Percentiles rank a stretch among this genome's conserved stretches.
These are phyloP conservation scores for Haplographium delicatum DNA, from an alignment of 495 filamentous ascomycete species.

Conservation along the genomic window DNA sequence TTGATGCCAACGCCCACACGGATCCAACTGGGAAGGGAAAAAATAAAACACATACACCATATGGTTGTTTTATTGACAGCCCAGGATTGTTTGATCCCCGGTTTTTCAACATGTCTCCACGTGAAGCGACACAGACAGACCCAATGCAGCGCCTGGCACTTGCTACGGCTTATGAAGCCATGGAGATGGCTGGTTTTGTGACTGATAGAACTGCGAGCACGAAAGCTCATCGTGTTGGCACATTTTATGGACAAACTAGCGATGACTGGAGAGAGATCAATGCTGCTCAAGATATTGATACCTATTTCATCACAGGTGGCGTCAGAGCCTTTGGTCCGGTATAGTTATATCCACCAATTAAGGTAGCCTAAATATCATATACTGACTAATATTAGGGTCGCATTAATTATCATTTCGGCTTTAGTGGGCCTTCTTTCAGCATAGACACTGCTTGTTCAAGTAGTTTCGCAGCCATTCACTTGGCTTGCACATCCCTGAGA, in stretches of 20 bases:
- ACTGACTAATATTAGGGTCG: conserved; percentile 70
- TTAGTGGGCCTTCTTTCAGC: conserved; percentile 41
- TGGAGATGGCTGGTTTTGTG: conserved; percentile 85
- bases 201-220: conserved; percentile 71
- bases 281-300: conserved; percentile 83
- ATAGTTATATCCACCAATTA: conserved; percentile 77
- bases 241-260: conserved; percentile 39
- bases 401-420: conserved; percentile 44
- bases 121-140: conserved; percentile 84
- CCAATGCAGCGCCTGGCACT: conserved; percentile 85
- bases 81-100: conserved; percentile 64
- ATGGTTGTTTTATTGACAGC: conserved; percentile 46
- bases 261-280: conserved; percentile 64
- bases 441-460: conserved; percentile 52
- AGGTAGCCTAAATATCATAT: conserved; percentile 84
- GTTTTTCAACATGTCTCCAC: conserved; percentile 96
- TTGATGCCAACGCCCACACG: conserved; percentile 35
- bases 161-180: conserved; percentile 81
- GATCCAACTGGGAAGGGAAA: conserved; percentile 56
- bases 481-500: conserved; percentile 42
- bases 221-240: conserved; percentile 34
- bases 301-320: conserved; percentile 90
- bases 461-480: conserved; percentile 45
- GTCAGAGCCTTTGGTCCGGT: too few relatives aligned
- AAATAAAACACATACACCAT: conserved; percentile 68